Evolutionary conservation across 352 stramenopile genomes (phyloP).

Genomic region (Phytophthora brassicae): DNA sequence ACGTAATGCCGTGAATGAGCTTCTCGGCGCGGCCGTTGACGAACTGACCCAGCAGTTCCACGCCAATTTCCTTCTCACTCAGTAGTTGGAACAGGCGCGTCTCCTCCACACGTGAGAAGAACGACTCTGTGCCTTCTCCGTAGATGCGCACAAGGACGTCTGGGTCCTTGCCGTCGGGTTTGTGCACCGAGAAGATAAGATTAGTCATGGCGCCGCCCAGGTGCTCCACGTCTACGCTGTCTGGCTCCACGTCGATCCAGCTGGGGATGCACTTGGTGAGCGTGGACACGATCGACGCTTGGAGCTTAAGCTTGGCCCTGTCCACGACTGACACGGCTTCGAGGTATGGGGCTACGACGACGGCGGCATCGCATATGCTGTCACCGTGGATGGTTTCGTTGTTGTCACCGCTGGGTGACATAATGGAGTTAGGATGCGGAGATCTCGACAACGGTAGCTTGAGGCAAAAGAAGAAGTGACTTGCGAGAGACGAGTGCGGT

Average conservation of each 20-base stretch:
- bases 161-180: conserved; percentile 53
- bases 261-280: conserved; percentile 59
- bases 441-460: not conserved
- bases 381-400: not conserved
- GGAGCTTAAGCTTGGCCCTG: conserved; percentile 69
- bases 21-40: conserved; percentile 74
- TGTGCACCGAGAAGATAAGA: conserved; percentile 82
- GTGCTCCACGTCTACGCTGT: conserved; percentile 66
- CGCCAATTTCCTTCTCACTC: conserved; percentile 66
- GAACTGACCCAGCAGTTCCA: conserved; percentile 79
- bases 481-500: not conserved
- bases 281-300: conserved; percentile 63
- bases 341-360: conserved; percentile 61
- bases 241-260: conserved; percentile 52
- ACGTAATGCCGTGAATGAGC: conserved; percentile 69
- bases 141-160: conserved; percentile 84
- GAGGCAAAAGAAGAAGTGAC: conserved; percentile 36
- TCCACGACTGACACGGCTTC: conserved; percentile 53
- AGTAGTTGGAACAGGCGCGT: conserved; percentile 77
- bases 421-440: not conserved
- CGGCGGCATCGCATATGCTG: conserved; percentile 15
- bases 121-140: conserved; percentile 78
- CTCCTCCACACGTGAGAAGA: conserved; percentile 80
- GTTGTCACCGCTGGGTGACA: conserved; percentile 18
- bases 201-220: conserved; percentile 85